Conservation (phyloP, 73 alveolate species). For the Paramecium sonneborni region DNA sequence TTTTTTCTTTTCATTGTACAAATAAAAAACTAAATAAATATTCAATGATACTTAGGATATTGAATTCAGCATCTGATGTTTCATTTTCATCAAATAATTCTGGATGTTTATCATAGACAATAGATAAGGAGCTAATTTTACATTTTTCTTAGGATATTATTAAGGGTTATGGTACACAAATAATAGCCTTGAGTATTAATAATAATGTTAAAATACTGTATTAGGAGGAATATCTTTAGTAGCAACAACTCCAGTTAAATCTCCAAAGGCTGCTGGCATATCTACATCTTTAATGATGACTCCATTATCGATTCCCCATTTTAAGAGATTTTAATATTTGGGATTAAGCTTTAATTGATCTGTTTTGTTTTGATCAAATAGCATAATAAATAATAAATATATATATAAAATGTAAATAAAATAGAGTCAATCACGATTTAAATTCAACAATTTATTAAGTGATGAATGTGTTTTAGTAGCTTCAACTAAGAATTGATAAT, state of each 20-base stretch:
- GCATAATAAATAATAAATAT: not conserved
- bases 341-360: slow-evolving; percentile 5
- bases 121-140: not conserved
- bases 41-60: slow-evolving; percentile 34
- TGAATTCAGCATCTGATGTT: slow-evolving; percentile 52
- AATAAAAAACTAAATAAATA: not conserved
- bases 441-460: not conserved
- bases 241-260: slow-evolving; percentile 39
- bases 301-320: slow-evolving; percentile 49
- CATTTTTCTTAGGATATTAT: slow-evolving; percentile 44
- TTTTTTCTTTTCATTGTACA: slow-evolving; percentile 13
- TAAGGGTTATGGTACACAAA: slow-evolving; percentile 33
- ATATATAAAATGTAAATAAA: not conserved
- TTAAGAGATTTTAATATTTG: not conserved
- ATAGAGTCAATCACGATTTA: slow-evolving; percentile 46
- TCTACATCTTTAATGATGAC: not conserved
- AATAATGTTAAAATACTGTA: not conserved
- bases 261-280: slow-evolving; percentile 54
- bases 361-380: not conserved
- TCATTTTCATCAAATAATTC: slow-evolving; percentile 37
- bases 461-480: not conserved
- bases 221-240: slow-evolving; percentile 47
- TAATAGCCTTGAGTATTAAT: slow-evolving; percentile 4
- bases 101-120: not conserved
- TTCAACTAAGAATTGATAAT: not conserved